phyloP scores from a whole-genome alignment of 1,284 basidiomycete genomes.

The Albatrellus sp. region DNA sequence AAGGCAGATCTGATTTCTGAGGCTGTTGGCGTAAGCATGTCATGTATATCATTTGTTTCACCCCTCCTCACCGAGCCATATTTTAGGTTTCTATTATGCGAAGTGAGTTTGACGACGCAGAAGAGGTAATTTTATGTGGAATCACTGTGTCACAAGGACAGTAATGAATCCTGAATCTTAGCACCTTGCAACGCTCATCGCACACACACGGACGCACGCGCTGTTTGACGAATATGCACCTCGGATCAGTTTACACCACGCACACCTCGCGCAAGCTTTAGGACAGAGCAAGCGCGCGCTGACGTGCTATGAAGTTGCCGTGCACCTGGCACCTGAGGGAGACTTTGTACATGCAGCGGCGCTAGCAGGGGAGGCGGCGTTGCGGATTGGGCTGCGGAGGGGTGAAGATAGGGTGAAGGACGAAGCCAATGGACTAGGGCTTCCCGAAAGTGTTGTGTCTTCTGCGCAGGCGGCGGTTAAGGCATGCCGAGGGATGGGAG shows the following conservation, averaged over 20 bases:
- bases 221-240: slow-evolving; percentile 46
- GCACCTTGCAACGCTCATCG: slow-evolving; percentile 42
- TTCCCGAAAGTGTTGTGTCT: slow-evolving; percentile 10
- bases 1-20: slow-evolving; percentile 62
- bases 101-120: slow-evolving; percentile 52
- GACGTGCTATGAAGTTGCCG: slow-evolving; percentile 51
- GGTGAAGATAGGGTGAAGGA: slow-evolving; percentile 8
- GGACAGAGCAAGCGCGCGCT: slow-evolving; percentile 34
- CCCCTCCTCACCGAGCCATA: neutral
- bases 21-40: slow-evolving; percentile 38
- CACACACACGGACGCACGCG: slow-evolving; percentile 43
- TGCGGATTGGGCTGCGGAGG: slow-evolving; percentile 35
- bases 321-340: slow-evolving; percentile 29
- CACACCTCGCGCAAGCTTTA: slow-evolving; percentile 56
- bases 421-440: slow-evolving; percentile 3
- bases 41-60: neutral
- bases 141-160: neutral
- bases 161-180: slow-evolving; percentile 11
- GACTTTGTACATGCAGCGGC: slow-evolving; percentile 45
- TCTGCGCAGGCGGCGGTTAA: slow-evolving; percentile 10
- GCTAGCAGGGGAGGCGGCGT: slow-evolving; percentile 42
- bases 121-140: slow-evolving; percentile 21
- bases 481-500: slow-evolving; percentile 30
- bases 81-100: slow-evolving; percentile 50
- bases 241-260: slow-evolving; percentile 54